Base-by-base conservation (phyloP, 2,329 filamentous ascomycete genomes). In the Calonectria pseudoturangicola region DNA sequence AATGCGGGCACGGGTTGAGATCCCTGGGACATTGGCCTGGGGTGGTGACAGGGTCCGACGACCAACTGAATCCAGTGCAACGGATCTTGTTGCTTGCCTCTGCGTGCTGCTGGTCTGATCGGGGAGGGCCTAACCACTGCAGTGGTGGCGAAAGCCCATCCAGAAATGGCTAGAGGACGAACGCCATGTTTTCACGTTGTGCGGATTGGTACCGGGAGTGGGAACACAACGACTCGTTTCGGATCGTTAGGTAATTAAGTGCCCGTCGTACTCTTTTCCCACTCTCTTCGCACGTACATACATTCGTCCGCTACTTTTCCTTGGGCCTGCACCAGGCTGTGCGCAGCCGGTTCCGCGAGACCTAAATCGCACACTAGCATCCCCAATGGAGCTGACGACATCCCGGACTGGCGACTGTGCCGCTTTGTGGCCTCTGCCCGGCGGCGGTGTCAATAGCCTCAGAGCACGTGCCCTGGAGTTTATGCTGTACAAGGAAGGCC, bases 381-480 rank as follows among this genome's bases (percentile, higher is more conserved):
- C 50, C 56, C 41, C 39, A 63, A 77, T 72, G 69, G 76, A 80
- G 73, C 73, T 77, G 77, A 74, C 66, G 73, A 72, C 68, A 76
- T 77, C 74, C 77, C 71, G 66, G 71, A 41, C 73, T 73, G 66
- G 71, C 70, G 73, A 72, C 68, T 73, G 66, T 72, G 68, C 76
- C 77, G 73, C 73, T 45, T 21, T 68, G 66, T 71, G 79, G 76
- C 67, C 76, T 78, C 66, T 77, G 77, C 78, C 63, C 75, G 75
- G 75, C 74, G 74, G 77, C 72, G 76, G 70, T 80, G 74, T 80
- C 73, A 76, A 80, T 80, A 80, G 78, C 77, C 76, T 79, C 76
- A 75, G 65, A 71, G 76, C 78, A 80, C 76, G 72, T 76, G 74
- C 75, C 73, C 69, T 75, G 74, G 71, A 70, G 70, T 67, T 70